Evolutionary conservation across 2,329 filamentous ascomycete species (phyloP), one percentile per base, ranked within the genome.

Genomic region (Ceratocystis colombiana): DNA sequence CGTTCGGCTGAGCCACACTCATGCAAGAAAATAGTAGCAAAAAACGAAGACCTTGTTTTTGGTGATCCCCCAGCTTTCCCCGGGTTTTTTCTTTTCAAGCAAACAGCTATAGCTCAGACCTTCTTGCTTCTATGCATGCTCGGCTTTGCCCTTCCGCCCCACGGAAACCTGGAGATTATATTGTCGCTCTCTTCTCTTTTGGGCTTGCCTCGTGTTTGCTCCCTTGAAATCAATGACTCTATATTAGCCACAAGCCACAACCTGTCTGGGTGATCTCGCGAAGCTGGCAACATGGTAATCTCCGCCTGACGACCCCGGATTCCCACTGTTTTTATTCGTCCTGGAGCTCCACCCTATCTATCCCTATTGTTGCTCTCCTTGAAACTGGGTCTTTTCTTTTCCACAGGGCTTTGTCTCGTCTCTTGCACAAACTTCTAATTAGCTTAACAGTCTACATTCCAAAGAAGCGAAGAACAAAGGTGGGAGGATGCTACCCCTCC

Each of bases 1-100:
- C 20, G 28, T 17, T 57, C 12, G 22, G 53, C 53, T 30, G 22
- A 57, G 53, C 53, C 53, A 57, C 22, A 30, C 20, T 20, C 48
- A 25, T 50, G 48, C 48, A 50, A 25, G 25, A 57, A 28, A 30
- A 57, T 2, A 8, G 53, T 15, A 41, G 37, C 12, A 28, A 30
- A 28, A 30, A 57, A 57, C 33, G 22, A 57, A 25, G 46, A 8
- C 6, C 6, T 41, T 41, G 37, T 50, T 50, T n/a, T 25, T 57
- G 53, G 22, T 25, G 28, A 12, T 22, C 53, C 53, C 53, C 53
- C 53, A 57, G 53, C 28, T 57, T 57, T 57, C 53, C 53, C 53
- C 53, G 53, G 53, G 53, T 57, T 57, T 57, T 28, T 41, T 41
- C 37, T 41, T 41, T 41, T 12, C 37, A 22, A n/a, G 20, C 53